These are phyloP conservation scores for Penicillium silybi DNA, from an alignment of 495 filamentous ascomycete species.

Conservation along the genomic window DNA sequence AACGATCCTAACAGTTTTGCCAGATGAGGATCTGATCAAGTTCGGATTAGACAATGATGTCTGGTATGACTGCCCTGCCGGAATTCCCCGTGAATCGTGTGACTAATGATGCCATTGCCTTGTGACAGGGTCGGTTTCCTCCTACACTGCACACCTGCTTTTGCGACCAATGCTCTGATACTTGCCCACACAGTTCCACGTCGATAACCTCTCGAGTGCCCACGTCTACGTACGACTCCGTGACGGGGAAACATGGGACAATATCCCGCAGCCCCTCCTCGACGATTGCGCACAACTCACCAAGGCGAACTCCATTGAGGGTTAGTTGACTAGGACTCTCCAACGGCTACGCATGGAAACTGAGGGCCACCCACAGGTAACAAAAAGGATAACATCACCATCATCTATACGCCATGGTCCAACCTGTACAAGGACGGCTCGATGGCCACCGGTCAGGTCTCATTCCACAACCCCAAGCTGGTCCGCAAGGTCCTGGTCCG, in stretches of 20 bases:
- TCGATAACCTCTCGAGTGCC: constrained; percentile 93
- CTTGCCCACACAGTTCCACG: constrained; percentile 69
- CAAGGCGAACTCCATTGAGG: constrained; percentile 98
- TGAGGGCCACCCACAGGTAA: constrained; percentile 56
- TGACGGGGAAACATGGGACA: constrained; percentile 81
- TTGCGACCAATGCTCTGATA: constrained; percentile 18
- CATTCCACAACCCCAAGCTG: constrained; percentile 83
- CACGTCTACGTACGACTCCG: constrained; percentile 89
- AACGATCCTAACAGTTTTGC: constrained; percentile 18
- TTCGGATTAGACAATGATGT: constrained; percentile 92
- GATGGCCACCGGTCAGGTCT: constrained; percentile 93
- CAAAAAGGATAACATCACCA: constrained; percentile 95
- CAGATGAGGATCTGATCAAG: constrained; percentile 95
- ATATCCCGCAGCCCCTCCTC: constrained; percentile 68
- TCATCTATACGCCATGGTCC: constrained; percentile 98
- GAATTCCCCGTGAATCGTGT: neutral
- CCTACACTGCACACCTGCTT: neutral
- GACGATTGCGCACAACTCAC: constrained; percentile 91
- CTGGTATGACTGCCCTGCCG: constrained; percentile 58
- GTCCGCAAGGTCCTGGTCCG: constrained; percentile 76
- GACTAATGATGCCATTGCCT: constrained; percentile 6
- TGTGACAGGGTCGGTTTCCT: constrained; percentile 36
- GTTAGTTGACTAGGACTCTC: constrained; percentile 34
- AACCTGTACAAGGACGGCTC: constrained; percentile 94
- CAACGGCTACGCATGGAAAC: neutral